phyloP scores from a whole-genome alignment of 345 rosid genomes.

The Pugionium dolabratum region DNA sequence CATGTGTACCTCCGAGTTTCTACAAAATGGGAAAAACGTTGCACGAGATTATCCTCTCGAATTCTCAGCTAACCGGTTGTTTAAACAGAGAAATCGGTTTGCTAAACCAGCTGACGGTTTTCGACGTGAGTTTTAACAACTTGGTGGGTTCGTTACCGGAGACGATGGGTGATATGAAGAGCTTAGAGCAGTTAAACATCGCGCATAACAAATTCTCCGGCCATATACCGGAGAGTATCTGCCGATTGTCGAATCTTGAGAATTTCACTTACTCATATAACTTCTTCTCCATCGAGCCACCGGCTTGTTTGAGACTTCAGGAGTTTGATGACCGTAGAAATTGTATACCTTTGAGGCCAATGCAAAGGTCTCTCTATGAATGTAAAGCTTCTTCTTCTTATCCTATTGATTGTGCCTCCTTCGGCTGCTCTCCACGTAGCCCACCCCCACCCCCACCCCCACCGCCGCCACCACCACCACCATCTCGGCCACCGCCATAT shows the following conservation, averaged over 20 bases:
- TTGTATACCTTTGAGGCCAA: constrained; percentile 63
- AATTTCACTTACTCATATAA: constrained; percentile 76
- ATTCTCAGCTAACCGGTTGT: constrained; percentile 66
- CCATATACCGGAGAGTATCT: constrained; percentile 61
- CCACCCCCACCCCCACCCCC: constrained; percentile 35
- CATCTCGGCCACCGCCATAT: background rate
- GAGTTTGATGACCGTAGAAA: constrained; percentile 60
- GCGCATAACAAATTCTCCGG: constrained; percentile 66
- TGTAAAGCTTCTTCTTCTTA: constrained; percentile 58
- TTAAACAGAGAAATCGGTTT: constrained; percentile 57
- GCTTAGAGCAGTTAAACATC: constrained; percentile 72
- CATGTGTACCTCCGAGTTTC: constrained; percentile 70
- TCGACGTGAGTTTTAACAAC: constrained; percentile 68
- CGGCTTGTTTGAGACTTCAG: constrained; percentile 51
- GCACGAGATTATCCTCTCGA: constrained; percentile 52
- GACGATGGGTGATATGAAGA: constrained; percentile 66
- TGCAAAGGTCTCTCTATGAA: constrained; percentile 59
- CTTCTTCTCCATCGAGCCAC: constrained; percentile 64
- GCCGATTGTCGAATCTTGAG: constrained; percentile 62
- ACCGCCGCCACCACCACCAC: constrained; percentile 8
- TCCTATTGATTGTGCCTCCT: constrained; percentile 57
- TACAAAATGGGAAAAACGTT: constrained; percentile 63
- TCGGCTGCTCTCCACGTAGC: constrained; percentile 51
- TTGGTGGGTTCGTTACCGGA: constrained; percentile 71
- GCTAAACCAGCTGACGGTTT: constrained; percentile 59